Evolutionary conservation across 371 early-diverging fungal genomes (phyloP), one percentile per base, ranked within the genome.

Genomic region (Rhizopus arrhizus): DNA sequence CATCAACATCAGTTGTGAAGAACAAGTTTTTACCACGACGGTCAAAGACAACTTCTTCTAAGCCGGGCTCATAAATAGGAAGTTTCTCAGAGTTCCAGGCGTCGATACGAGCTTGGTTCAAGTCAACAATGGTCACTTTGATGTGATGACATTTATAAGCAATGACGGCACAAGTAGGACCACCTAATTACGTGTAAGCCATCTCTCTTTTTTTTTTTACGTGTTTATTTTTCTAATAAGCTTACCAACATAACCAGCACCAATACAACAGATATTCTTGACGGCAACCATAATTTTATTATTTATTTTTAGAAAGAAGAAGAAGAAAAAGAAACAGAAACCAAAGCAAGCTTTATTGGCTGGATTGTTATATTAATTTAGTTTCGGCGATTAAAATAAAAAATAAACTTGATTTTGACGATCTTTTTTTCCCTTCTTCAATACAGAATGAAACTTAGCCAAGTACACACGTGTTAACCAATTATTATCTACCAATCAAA

Each of bases 241-340:
- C 84, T 65, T 80, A 90, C 92, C 95, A 58, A 96, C 95, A 78
- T 96, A 96, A 57, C 96, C 96, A 65, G 96, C 96, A 67, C 96
- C 96, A 69, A 96, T 90, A 73, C 94, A 96, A 77, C 90, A 89
- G 42, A 87, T 83, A 68, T 80, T 83, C 74, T 81, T 84, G 59
- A 86, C 82, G 58, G 60, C 66, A 51, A 73, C 69, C 75, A 75
- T 75, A 41, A 43, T 59, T 48, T 16, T 32, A 45, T 11, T 5
- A 3, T 11, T 45, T 61, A 38, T 42, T 49, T 61, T 62, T 51
- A 4, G 5, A 35, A 49, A 35, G 54, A 34, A 43, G 15, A 56
- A 45, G 12, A 53, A 40, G 50, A 49, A 29, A 40, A 58, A 34
- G 15, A 40, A 47, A 53, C 12, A 50, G 40, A 49, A 59, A 55